A percentile compares a stretch with the other conserved stretches of the same genome.
phyloP scores from a whole-genome alignment of 2,329 filamentous ascomycete genomes.

The Colletotrichum sp. region DNA sequence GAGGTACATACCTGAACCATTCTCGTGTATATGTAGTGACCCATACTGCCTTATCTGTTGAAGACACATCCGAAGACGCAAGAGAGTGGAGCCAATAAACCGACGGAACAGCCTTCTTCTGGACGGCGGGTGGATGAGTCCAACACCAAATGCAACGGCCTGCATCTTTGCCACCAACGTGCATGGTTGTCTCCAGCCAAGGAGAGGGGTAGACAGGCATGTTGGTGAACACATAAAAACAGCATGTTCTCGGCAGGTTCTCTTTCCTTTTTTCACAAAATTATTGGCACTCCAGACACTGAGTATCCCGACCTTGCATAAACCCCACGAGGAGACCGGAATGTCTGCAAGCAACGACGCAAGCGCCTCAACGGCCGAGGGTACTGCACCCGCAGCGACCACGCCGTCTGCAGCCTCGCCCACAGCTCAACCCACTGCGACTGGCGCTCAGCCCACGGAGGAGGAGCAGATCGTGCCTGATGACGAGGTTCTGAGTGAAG shows the following conservation, averaged over 20 bases:
- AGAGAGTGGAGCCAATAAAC: neutral
- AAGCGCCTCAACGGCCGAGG: neutral
- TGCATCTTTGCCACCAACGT: neutral
- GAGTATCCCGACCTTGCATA: no score
- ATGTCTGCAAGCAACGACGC: neutral
- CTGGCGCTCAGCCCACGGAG: neutral
- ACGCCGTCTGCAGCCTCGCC: no score
- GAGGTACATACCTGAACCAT: neutral
- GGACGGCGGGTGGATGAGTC: neutral
- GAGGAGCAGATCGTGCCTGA: neutral
- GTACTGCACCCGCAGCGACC: no score
- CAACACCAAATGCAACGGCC: neutral
- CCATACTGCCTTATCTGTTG: neutral
- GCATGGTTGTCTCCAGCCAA: neutral
- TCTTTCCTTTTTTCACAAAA: neutral
- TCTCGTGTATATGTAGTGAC: no score
- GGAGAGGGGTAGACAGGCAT: neutral
- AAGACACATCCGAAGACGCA: neutral
- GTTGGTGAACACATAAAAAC: neutral
- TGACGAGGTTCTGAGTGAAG: neutral
- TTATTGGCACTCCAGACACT: no score
- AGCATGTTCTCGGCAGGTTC: neutral
- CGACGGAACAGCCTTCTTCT: neutral
- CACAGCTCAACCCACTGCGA: no score
- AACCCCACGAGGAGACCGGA: fast-evolving